phyloP scores from a whole-genome alignment of 2,329 filamentous ascomycete species.

The Botryotinia convoluta region DNA sequence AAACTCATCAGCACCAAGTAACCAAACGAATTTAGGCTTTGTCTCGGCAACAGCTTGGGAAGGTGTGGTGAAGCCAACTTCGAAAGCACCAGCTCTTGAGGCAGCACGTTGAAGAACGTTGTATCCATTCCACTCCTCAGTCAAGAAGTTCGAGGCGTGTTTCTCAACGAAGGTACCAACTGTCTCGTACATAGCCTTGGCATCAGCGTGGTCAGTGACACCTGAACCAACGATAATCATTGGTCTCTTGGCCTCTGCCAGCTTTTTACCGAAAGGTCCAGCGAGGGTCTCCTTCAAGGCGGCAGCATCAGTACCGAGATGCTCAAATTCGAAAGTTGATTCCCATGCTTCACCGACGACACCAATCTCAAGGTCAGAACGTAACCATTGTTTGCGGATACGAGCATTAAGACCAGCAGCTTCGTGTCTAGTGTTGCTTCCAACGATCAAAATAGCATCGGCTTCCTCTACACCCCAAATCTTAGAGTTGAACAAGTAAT shows the following conservation, averaged over 20 bases:
- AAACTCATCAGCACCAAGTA: constrained; percentile 93
- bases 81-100: constrained; percentile 88
- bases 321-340: constrained; percentile 93
- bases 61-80: constrained; percentile 89
- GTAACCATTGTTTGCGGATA: constrained; percentile 96
- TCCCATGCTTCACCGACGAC: constrained; percentile 88
- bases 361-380: constrained; percentile 89
- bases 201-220: constrained; percentile 85
- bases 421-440: constrained; percentile 93
- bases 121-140: constrained; percentile 93
- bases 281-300: constrained; percentile 82
- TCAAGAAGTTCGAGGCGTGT: constrained; percentile 83
- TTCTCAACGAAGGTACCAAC: constrained; percentile 91
- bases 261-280: constrained; percentile 89
- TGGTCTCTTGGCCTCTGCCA: constrained; percentile 80
- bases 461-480: constrained; percentile 93
- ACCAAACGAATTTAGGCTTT: constrained; percentile 92
- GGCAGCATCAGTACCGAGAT: constrained; percentile 75
- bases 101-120: constrained; percentile 94
- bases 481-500: constrained; percentile 94
- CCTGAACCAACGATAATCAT: constrained; percentile 97
- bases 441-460: constrained; percentile 86
- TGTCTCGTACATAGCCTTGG: constrained; percentile 89
- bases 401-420: constrained; percentile 93
- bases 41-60: constrained; percentile 78